phyloP scores from a whole-genome alignment of 2,329 filamentous ascomycete species.

The Chrysoporthe puriensis region DNA sequence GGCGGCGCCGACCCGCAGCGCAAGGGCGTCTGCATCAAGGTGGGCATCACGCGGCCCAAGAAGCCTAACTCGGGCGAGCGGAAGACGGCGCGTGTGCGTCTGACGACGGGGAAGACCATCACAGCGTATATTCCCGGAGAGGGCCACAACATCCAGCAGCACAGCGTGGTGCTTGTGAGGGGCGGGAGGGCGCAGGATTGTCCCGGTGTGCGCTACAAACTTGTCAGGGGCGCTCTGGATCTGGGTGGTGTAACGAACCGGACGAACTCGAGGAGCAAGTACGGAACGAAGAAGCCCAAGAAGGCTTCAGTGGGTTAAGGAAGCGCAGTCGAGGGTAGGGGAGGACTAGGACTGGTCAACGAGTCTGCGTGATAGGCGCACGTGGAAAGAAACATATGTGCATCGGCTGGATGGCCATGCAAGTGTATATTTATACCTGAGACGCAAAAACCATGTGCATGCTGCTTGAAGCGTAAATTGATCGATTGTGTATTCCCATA shows the following conservation, averaged over 20 bases:
- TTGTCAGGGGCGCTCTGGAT: conserved; percentile 90
- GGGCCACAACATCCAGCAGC: conserved; percentile 98
- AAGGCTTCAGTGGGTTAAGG: conserved; percentile 60
- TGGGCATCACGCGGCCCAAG: conserved; percentile 93
- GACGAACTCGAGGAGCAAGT: conserved; percentile 87
- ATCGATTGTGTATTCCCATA: background rate
- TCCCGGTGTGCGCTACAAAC: conserved; percentile 94
- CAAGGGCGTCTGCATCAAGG: conserved; percentile 95
- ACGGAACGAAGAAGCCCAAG: conserved; percentile 99
- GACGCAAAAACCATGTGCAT: background rate
- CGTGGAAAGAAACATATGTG: background rate
- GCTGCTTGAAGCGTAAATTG: background rate
- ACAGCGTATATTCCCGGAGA: conserved; percentile 96
- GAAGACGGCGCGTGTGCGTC: conserved; percentile 88
- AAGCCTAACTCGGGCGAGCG: conserved; percentile 98
- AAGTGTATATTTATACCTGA: background rate
- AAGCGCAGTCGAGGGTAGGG: background rate
- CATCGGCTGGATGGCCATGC: background rate
- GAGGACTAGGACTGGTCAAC: background rate
- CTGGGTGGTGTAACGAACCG: conserved; percentile 91
- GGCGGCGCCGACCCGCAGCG: conserved; percentile 73
- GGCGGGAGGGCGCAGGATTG: conserved; percentile 95
- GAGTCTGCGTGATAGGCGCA: conserved; percentile 1
- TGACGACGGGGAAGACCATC: conserved; percentile 84
- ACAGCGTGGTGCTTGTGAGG: conserved; percentile 94